These are phyloP conservation scores for Alternaria sp. DNA, from an alignment of 2,329 filamentous ascomycete species.

Conservation along the genomic window DNA sequence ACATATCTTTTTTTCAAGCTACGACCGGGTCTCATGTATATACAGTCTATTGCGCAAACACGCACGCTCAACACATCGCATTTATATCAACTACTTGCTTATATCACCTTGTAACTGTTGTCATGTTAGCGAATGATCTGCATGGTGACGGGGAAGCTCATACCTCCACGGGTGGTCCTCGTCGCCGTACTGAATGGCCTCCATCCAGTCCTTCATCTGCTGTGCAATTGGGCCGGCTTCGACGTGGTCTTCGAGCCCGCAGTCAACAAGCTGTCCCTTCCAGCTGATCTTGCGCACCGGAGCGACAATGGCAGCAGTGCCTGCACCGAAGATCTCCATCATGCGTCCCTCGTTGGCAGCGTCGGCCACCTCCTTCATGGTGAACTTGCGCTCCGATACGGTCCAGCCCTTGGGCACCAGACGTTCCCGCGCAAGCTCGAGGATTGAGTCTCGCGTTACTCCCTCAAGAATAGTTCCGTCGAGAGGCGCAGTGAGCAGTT, in stretches of 20 bases:
- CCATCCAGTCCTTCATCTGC: conserved; percentile 96
- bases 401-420: conserved; percentile 87
- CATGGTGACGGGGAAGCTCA: conserved; percentile 27
- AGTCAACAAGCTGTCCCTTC: conserved; percentile 80
- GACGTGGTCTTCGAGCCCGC: conserved; percentile 78
- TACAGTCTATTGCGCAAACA: not conserved
- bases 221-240: conserved; percentile 87
- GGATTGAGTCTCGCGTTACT: conserved; percentile 89
- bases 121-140: conserved; percentile 22
- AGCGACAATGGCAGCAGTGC: conserved; percentile 92
- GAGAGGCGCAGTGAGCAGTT: conserved; percentile 91
- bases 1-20: not conserved
- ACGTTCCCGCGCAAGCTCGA: conserved; percentile 83
- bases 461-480: conserved; percentile 97
- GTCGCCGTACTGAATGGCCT: conserved; percentile 92
- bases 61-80: not conserved
- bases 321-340: conserved; percentile 90
- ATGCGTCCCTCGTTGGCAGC: conserved; percentile 84
- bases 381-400: conserved; percentile 86
- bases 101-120: conserved; percentile 37
- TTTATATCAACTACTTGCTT: not conserved
- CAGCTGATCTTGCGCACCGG: conserved; percentile 90
- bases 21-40: not conserved
- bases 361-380: conserved; percentile 83
- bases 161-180: conserved; percentile 86